Conservation (phyloP, 805 yeast genomes). For the Pichia sporocuriosa region DNA sequence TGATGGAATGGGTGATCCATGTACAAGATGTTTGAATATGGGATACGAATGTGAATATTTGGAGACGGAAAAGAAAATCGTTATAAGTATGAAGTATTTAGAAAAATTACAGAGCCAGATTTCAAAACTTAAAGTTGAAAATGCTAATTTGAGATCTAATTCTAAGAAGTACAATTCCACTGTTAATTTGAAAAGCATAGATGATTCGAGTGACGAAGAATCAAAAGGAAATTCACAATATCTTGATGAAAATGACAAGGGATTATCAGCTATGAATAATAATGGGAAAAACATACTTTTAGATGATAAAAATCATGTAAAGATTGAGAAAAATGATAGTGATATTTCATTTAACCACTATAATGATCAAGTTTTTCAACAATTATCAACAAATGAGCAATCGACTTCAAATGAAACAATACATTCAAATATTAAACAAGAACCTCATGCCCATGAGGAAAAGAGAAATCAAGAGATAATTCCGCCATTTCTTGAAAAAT, state of each 20-base stretch:
- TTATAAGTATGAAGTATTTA: slow-evolving; percentile 64
- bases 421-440: too few relatives aligned
- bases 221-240: not conserved
- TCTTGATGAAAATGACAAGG: not conserved
- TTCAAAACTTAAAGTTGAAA: slow-evolving; percentile 57
- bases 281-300: too few relatives aligned
- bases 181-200: not conserved
- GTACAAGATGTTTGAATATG: slow-evolving; percentile 52
- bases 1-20: slow-evolving; percentile 66
- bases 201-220: not conserved
- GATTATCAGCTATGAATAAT: not conserved
- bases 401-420: too few relatives aligned
- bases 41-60: slow-evolving; percentile 59
- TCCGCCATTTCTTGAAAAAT: slow-evolving; percentile 64
- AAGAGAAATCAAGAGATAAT: slow-evolving; percentile 43
- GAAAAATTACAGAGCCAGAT: slow-evolving; percentile 63
- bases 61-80: slow-evolving; percentile 66
- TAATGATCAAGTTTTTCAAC: too few relatives aligned
- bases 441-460: too few relatives aligned
- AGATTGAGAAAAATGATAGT: too few relatives aligned
- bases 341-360: too few relatives aligned
- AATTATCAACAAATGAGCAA: too few relatives aligned
- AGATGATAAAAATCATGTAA: too few relatives aligned
- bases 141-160: slow-evolving; percentile 45
- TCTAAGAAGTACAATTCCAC: slow-evolving; percentile 20